These are phyloP conservation scores for Nowakowskiella sp. DNA, from an alignment of 192 early-diverging fungal species.

Conservation along the genomic window DNA sequence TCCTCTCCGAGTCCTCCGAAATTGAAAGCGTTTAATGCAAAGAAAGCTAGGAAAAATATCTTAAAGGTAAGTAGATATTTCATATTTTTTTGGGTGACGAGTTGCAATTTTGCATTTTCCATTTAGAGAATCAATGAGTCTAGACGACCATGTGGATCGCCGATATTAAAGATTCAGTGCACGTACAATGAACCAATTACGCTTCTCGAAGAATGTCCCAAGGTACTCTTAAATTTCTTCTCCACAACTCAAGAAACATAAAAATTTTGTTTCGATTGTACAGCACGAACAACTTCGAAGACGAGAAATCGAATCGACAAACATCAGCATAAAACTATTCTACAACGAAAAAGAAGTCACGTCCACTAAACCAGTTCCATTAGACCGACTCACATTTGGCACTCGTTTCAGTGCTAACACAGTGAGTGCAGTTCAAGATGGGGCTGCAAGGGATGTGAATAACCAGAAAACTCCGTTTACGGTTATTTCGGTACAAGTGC, in stretches of 20 bases:
- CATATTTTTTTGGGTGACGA: not conserved
- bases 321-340: constrained; percentile 18
- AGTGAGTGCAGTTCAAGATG: not conserved
- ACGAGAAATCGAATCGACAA: constrained; percentile 19
- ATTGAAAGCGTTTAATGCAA: too few relatives aligned
- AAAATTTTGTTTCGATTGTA: constrained; percentile 4
- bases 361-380: constrained; percentile 22
- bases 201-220: constrained; percentile 25
- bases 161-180: constrained; percentile 17
- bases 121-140: constrained; percentile 21
- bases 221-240: constrained; percentile 15
- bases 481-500: constrained; percentile 27
- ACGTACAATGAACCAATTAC: constrained; percentile 21
- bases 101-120: constrained; percentile 2
- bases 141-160: constrained; percentile 24
- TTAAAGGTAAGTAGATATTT: not conserved
- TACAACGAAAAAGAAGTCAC: constrained; percentile 43
- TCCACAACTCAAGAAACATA: constrained; percentile 1
- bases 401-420: constrained; percentile 26
- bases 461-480: constrained; percentile 1
- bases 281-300: constrained; percentile 37
- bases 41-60: too few relatives aligned
- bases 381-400: constrained; percentile 26
- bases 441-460: not conserved
- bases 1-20: too few relatives aligned